Evolutionary conservation across 352 stramenopile genomes (phyloP), one percentile per base, ranked within the genome.

Genomic region (Phytophthora cactorum): DNA sequence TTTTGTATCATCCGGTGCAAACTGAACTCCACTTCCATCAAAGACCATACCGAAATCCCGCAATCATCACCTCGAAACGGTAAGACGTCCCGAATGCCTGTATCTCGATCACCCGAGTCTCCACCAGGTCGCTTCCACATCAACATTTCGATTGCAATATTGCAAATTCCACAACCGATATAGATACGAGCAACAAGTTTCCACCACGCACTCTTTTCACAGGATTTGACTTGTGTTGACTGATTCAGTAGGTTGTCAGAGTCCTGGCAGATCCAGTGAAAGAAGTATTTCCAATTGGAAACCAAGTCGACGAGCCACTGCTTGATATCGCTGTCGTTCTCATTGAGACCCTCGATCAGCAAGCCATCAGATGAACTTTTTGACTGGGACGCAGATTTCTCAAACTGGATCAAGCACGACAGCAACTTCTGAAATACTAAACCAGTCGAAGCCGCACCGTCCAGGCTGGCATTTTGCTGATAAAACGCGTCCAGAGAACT

Each of bases 11-110:
- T 69, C 10, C 80, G 77, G 43, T 87, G 66, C 27, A 89, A 63
- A 44, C 67, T 78, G n/a, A 89, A 84, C 51, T 85, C 75, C 31
- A 85, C 64, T 67, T 89, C 80, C 46, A 89, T 72, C 36, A 89
- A 67, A 17, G 66, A 73, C 80, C 80, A 89, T 32, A 86, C 34
- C 0, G 80, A 82, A 49, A 70, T 57, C 4, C 34, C 36, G 14
- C n/a, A 45, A 38, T 70, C 46, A 39, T 61, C 57, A 44, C 4
- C 32, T 39, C 10, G n/a, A 53, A 63, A 59, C 39, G 44, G 34
- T 25, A 31, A 27, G 2, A 58, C 2, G 6, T 39, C 39, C 17
- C 36, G 14, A 0, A 22, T 34, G 8, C 14, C 25, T 34, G 14
- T 46, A 31, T 58, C 43, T 56, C 32, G 43, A 27, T 64, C 59